Conservation (phyloP, 345 rosid species). For the Schrenkiella parvula region DNA sequence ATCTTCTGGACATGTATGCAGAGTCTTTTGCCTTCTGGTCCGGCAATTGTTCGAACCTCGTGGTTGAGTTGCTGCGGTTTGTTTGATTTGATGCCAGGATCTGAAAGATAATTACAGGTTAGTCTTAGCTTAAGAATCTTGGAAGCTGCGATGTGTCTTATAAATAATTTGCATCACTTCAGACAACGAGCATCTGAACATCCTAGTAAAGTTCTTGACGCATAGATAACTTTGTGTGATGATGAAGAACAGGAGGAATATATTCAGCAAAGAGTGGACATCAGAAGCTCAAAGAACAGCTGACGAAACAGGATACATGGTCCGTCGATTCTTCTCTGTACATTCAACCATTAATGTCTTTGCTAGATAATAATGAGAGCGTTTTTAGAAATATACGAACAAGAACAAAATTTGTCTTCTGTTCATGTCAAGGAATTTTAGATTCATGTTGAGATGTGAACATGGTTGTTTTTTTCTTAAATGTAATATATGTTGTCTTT, state of each 20-base stretch:
- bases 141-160: not conserved
- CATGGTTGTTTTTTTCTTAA: not conserved
- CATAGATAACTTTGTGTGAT: not conserved
- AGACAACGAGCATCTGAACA: not conserved
- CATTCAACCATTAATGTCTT: not conserved
- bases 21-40: slow-evolving; percentile 49
- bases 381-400: not conserved
- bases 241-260: not conserved
- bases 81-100: slow-evolving; percentile 56
- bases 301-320: not conserved
- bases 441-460: not conserved
- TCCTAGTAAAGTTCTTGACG: not conserved
- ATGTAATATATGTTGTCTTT: not conserved
- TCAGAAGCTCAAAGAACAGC: slow-evolving; percentile 1
- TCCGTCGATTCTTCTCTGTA: slow-evolving; percentile 17
- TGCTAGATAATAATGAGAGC: slow-evolving; percentile 7
- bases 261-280: slow-evolving; percentile 1
- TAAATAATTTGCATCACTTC: not conserved
- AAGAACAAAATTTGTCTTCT: not conserved
- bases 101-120: slow-evolving; percentile 60
- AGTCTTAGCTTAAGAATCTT: not conserved
- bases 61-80: slow-evolving; percentile 82
- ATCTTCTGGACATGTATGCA: slow-evolving; percentile 33
- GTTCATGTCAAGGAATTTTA: not conserved
- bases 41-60: slow-evolving; percentile 45